These are phyloP conservation scores for Solioccasus polychromus DNA, from an alignment of 768 basidiomycete genomes.

Conservation along the genomic window DNA sequence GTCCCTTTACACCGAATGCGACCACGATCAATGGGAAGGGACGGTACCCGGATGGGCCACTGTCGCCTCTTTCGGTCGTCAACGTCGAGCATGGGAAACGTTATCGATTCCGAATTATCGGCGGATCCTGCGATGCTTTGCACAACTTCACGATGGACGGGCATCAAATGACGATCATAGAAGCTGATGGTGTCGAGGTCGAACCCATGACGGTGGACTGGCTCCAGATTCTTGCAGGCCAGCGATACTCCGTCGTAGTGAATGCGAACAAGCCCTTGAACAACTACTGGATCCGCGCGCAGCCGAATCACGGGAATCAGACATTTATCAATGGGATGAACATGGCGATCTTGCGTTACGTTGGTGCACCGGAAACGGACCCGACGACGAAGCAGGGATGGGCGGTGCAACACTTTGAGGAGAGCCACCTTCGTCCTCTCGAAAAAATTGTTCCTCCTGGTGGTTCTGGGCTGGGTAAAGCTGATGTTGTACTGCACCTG, in stretches of 20 bases:
- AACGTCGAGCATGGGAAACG: slow-evolving; percentile 37
- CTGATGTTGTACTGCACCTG: slow-evolving; percentile 30
- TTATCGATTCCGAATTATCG: slow-evolving; percentile 40
- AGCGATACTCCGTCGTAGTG: slow-evolving; percentile 42
- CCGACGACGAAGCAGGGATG: slow-evolving; percentile 30
- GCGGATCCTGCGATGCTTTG: slow-evolving; percentile 31
- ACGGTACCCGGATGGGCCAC: slow-evolving; percentile 34
- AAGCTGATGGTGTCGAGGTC: slow-evolving; percentile 39
- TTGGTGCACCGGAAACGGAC: slow-evolving; percentile 33
- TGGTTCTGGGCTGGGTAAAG: slow-evolving; percentile 29
- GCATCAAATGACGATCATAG: slow-evolving; percentile 41
- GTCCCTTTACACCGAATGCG: slow-evolving; percentile 32
- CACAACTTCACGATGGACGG: slow-evolving; percentile 35
- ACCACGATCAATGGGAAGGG: slow-evolving; percentile 48
- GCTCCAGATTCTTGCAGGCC: slow-evolving; percentile 42
- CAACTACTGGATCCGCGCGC: slow-evolving; percentile 44
- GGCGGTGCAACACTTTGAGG: slow-evolving; percentile 25
- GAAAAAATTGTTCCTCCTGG: slow-evolving; percentile 29
- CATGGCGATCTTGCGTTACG: slow-evolving; percentile 41
- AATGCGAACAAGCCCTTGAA: slow-evolving; percentile 34
- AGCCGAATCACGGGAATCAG: slow-evolving; percentile 26
- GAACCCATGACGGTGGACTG: slow-evolving; percentile 37
- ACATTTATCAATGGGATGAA: slow-evolving; percentile 36
- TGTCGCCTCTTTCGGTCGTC: slow-evolving; percentile 35
- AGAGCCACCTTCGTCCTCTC: slow-evolving; percentile 35